Evolutionary conservation across 257 asterid genomes (phyloP).

Genomic region (Cordia subcordata): DNA sequence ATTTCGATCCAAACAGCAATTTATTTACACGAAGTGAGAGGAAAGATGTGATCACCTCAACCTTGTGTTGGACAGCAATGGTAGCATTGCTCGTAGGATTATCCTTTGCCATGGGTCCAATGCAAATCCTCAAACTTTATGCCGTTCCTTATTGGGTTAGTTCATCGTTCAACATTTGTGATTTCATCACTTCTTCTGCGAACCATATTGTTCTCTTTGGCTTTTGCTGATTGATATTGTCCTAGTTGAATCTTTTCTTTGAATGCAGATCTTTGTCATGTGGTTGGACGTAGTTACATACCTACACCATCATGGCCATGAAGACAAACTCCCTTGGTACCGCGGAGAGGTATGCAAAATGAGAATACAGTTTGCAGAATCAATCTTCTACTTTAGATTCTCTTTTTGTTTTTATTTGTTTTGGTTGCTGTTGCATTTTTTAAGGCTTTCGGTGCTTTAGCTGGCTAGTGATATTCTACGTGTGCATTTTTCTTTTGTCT

Average conservation of each 20-base stretch:
- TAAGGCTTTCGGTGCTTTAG: too few relatives aligned
- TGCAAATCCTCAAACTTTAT: constrained; percentile 73
- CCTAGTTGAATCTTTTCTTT: neutral
- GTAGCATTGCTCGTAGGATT: constrained; percentile 66
- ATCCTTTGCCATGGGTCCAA: constrained; percentile 71
- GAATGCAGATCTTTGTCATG: constrained; percentile 35
- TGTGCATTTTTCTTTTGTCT: too few relatives aligned
- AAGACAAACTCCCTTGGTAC: constrained; percentile 46
- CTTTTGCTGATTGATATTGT: neutral
- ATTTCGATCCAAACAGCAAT: constrained; percentile 80
- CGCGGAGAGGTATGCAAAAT: constrained; percentile 34
- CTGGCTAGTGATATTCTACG: too few relatives aligned
- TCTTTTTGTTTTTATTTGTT: neutral
- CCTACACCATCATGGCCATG: constrained; percentile 50
- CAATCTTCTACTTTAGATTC: neutral
- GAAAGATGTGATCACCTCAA: constrained; percentile 78
- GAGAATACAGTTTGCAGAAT: neutral
- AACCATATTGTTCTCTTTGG: too few relatives aligned
- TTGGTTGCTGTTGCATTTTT: too few relatives aligned
- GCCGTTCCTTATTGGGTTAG: constrained; percentile 87
- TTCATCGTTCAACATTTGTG: neutral
- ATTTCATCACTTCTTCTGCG: neutral
- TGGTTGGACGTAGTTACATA: constrained; percentile 49
- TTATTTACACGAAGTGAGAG: constrained; percentile 74
- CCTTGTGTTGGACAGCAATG: constrained; percentile 87